Conservation (phyloP, 331 rosid genomes). For the Malus hybrid region DNA sequence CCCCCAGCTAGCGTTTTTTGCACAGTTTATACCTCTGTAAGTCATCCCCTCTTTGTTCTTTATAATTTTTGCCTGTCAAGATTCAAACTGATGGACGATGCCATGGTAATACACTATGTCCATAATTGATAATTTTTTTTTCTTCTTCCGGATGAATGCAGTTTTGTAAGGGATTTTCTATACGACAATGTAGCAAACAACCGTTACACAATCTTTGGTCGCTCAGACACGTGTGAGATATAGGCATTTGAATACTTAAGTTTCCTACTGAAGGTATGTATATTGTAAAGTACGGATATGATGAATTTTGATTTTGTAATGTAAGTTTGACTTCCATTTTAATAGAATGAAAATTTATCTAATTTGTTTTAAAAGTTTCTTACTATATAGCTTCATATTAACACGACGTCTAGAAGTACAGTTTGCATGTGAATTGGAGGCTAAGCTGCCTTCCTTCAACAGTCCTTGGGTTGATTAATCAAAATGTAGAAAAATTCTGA, state of each 20-base stretch:
- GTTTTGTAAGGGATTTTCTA: conserved; percentile 61
- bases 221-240: conserved; percentile 79
- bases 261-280: neutral
- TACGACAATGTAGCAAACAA: conserved; percentile 91
- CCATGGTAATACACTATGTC: neutral
- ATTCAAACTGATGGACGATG: neutral
- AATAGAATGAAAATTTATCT: conserved; percentile 7
- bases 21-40: conserved; percentile 76
- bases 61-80: neutral
- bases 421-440: neutral
- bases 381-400: neutral
- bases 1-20: conserved; percentile 65
- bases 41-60: conserved; percentile 21
- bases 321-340: neutral
- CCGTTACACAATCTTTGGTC: conserved; percentile 72
- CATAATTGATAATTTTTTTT: neutral
- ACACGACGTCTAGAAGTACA: neutral
- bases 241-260: conserved; percentile 18
- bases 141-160: conserved; percentile 26
- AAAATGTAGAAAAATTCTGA: conserved; percentile 3
- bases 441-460: neutral
- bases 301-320: neutral
- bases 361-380: conserved; percentile 1
- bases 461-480: neutral
- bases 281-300: conserved; percentile 1